These are phyloP conservation scores for Funneliformis caledonium DNA, from an alignment of 371 early-diverging fungal species.

Conservation along the genomic window DNA sequence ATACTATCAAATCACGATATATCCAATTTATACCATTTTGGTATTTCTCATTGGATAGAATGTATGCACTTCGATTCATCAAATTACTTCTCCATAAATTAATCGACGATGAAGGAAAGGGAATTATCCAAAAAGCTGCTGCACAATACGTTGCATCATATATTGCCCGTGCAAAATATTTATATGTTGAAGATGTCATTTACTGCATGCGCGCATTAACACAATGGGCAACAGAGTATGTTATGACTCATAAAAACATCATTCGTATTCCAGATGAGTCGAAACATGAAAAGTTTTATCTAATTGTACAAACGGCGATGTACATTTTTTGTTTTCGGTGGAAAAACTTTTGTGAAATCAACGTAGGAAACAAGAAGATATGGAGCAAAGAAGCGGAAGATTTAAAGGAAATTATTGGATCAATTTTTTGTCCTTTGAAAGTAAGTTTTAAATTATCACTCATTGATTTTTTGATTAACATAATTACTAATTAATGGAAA, in stretches of 20 bases:
- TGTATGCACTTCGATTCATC: conserved; percentile 79
- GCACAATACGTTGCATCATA: conserved; percentile 87
- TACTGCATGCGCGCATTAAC: conserved; percentile 68
- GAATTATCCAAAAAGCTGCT: conserved; percentile 78
- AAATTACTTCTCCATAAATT: conserved; percentile 74
- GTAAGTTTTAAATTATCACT: conserved; percentile 44
- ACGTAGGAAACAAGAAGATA: conserved; percentile 43
- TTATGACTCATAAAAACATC: conserved; percentile 67
- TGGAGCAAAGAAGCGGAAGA: conserved; percentile 65
- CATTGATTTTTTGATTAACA: background rate
- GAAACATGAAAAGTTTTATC: conserved; percentile 80
- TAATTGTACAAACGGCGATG: conserved; percentile 85
- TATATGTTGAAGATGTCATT: conserved; percentile 65
- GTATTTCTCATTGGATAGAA: conserved; percentile 66
- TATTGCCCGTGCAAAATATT: conserved; percentile 86
- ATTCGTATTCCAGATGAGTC: conserved; percentile 55
- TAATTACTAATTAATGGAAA: background rate
- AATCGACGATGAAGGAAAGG: conserved; percentile 61
- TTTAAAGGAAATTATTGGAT: conserved; percentile 79
- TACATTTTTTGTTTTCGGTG: conserved; percentile 96
- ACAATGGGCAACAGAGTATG: conserved; percentile 68
- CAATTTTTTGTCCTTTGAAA: conserved; percentile 84
- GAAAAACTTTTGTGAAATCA: conserved; percentile 56
- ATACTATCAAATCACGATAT: conserved; percentile 89
- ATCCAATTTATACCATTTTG: conserved; percentile 93